These are phyloP conservation scores for Orbilia javanica DNA, from an alignment of 2,329 filamentous ascomycete genomes.

Conservation along the genomic window DNA sequence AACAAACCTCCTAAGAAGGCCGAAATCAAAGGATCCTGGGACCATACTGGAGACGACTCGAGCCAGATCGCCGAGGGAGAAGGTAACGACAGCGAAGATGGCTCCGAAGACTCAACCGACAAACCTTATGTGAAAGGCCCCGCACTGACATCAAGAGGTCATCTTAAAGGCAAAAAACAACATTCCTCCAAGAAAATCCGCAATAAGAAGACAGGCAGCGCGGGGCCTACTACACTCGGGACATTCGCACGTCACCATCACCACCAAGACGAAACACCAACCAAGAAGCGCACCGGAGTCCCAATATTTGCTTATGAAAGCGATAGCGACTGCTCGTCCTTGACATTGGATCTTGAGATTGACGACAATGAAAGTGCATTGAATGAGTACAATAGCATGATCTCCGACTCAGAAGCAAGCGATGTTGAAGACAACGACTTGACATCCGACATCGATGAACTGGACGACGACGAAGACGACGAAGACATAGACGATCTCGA, in stretches of 20 bases:
- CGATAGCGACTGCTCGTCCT: slow-evolving; percentile 53
- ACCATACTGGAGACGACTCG: slow-evolving; percentile 53
- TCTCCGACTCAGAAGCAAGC: slow-evolving; percentile 50
- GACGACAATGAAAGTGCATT: slow-evolving; percentile 52
- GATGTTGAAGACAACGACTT: slow-evolving; percentile 43
- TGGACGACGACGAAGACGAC: slow-evolving; percentile 49
- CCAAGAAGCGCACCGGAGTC: slow-evolving; percentile 50
- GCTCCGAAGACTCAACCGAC: slow-evolving; percentile 57
- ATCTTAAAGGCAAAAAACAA: slow-evolving; percentile 59
- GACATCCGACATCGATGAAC: slow-evolving; percentile 42
- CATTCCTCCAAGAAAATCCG: slow-evolving; percentile 41
- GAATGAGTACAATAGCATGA: slow-evolving; percentile 51
- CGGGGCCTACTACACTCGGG: slow-evolving; percentile 46
- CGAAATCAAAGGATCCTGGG: slow-evolving; percentile 53
- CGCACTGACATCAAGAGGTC: slow-evolving; percentile 59
- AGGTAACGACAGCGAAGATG: slow-evolving; percentile 59
- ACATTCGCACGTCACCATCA: slow-evolving; percentile 40
- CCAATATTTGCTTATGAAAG: slow-evolving; percentile 53
- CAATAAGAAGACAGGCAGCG: slow-evolving; percentile 58
- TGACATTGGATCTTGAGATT: slow-evolving; percentile 55
- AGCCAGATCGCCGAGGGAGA: slow-evolving; percentile 58
- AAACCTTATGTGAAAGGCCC: slow-evolving; percentile 58
- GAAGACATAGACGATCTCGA: slow-evolving; percentile 46
- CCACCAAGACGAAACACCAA: slow-evolving; percentile 49
- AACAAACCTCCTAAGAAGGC: slow-evolving; percentile 40